Conservation (phyloP, 352 stramenopile species). For the Pythium biforme region DNA sequence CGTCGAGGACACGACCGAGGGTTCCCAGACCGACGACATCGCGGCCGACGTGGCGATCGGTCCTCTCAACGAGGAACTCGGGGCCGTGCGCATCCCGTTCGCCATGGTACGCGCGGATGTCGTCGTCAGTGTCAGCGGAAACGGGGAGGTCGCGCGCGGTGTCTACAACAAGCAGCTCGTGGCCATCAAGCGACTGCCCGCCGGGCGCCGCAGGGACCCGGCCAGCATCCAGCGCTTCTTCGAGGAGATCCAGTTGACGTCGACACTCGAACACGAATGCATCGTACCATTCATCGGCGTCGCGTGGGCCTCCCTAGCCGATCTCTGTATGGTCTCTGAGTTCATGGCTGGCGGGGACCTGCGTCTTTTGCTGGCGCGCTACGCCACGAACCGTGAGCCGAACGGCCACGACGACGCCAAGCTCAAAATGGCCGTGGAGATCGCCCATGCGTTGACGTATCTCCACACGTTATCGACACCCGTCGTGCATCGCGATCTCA, state of each 20-base stretch:
- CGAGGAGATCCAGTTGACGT: conserved; percentile 27
- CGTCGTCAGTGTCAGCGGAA: background rate
- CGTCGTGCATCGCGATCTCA: conserved; percentile 42
- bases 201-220: conserved; percentile 1
- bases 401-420: conserved; percentile 33
- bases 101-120: background rate
- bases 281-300: conserved; percentile 46
- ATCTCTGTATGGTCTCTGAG: conserved; percentile 39
- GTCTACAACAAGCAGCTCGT: background rate
- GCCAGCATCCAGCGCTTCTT: conserved; percentile 9
- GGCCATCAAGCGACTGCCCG: background rate
- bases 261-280: conserved; percentile 36
- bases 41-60: background rate
- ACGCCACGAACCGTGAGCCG: conserved; percentile 9
- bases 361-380: conserved; percentile 24
- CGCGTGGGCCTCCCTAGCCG: conserved; percentile 33
- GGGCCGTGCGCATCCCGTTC: background rate
- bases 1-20: background rate
- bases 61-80: background rate
- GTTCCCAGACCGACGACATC: background rate
- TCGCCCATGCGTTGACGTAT: conserved; percentile 35
- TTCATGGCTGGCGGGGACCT: conserved; percentile 45
- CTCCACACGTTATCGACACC: conserved; percentile 32
- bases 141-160: conserved; percentile 3
- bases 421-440: conserved; percentile 34